Evolutionary conservation across 257 asterid genomes (phyloP).

Genomic region (Nicotiana undulata): DNA sequence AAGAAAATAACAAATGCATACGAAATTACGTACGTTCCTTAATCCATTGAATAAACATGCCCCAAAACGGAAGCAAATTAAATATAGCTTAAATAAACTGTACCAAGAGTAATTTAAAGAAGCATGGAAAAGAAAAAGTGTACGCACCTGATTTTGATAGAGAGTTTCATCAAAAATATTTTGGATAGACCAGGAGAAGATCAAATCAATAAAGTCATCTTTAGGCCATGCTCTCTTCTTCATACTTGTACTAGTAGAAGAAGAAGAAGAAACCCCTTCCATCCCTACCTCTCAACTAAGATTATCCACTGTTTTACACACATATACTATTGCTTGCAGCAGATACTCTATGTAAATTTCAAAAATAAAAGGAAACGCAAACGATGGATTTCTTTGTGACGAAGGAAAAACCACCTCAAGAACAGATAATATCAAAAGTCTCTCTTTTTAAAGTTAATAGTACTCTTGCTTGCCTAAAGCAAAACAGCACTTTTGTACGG

Average conservation of each 20-base stretch:
- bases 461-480: too few relatives aligned
- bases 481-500: too few relatives aligned
- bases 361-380: too few relatives aligned
- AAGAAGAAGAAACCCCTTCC: neutral
- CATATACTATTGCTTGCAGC: neutral
- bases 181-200: slow-evolving; percentile 38
- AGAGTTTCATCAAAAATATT: slow-evolving; percentile 31
- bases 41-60: too few relatives aligned
- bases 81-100: neutral
- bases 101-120: neutral
- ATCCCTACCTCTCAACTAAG: neutral
- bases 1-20: too few relatives aligned
- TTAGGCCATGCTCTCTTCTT: neutral
- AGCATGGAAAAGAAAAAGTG: neutral
- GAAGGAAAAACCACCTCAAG: neutral
- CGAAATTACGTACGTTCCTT: too few relatives aligned
- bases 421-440: too few relatives aligned
- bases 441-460: too few relatives aligned
- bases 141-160: slow-evolving; percentile 37
- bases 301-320: too few relatives aligned
- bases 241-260: neutral
- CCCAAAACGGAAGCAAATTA: too few relatives aligned
- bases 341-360: neutral
- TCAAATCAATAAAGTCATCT: slow-evolving; percentile 19
- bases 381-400: neutral